Evolutionary conservation across 2,329 filamentous ascomycete genomes (phyloP), one percentile per base, ranked within the genome.

Genomic region (Aureobasidium mangrovei): DNA sequence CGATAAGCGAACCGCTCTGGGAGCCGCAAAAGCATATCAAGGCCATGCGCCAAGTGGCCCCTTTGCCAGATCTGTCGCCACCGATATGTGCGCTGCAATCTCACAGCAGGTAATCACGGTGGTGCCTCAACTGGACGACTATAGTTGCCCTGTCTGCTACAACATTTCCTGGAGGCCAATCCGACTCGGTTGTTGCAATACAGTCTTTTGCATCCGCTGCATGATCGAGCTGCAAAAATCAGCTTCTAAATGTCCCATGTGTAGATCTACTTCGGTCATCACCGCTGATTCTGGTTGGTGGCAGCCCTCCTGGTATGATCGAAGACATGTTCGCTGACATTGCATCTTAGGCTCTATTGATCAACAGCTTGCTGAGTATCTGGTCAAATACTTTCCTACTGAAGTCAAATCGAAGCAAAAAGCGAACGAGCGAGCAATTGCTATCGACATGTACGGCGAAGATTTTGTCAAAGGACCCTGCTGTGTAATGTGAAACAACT

Each of bases 201-300:
- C 93, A 60, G 72, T 91, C 10, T 91, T 91, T 64, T 95, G 89
- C 71, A 91, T 93, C 55, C 78, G 86, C 2, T 95, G 89, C 65
- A 77, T 91, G 46, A 83, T 94, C 58, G 82, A 87, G 61, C 81
- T 95, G 71, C 88, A 93, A 66, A 81, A 82, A 43, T 76, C 77
- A 57, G 82, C 86, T 64, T 77, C 78, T 36, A 74, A 80, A 49
- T 95, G 89, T 64, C 88, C 89, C 0, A 73, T 93, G 53, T 95
- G 89, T 66, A 78, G 90, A 56, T 78, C 81, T 18, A 78, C 84
- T 56, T 85, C 84, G 0, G 80, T 94, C 8, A 77, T 88, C 72
- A 72, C 77, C 56, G 88, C 88, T 0, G 84, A 86, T 58, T 75
- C 80, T 54, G 77, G 81, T 80, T 73, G 73, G 76, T 64, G 28